A percentile compares a stretch with the other conserved stretches of the same genome.
phyloP scores from a whole-genome alignment of 2,329 filamentous ascomycete species.

The Daldinia sp. region DNA sequence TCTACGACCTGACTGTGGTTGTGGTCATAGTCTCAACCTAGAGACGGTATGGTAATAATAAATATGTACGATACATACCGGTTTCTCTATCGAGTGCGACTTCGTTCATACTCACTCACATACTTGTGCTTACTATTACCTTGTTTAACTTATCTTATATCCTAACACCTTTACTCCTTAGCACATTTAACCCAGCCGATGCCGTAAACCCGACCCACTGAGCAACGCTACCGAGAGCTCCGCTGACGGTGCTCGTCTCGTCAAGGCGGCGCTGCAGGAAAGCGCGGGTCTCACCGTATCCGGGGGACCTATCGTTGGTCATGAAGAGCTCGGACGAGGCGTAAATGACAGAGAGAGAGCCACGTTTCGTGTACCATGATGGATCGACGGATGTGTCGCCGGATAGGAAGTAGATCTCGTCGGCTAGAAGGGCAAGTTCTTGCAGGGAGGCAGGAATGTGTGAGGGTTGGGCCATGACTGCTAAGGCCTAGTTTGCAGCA shows the following conservation, averaged over 20 bases:
- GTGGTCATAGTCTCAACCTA: background rate
- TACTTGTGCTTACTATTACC: background rate
- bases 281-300: slow-evolving; percentile 80
- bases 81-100: background rate
- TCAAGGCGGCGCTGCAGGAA: slow-evolving; percentile 83
- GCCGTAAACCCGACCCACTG: slow-evolving; percentile 88
- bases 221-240: slow-evolving; percentile 71
- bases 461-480: slow-evolving; percentile 86
- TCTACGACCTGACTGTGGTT: background rate
- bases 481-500: slow-evolving; percentile 73
- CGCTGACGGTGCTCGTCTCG: slow-evolving; percentile 74
- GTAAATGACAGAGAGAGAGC: slow-evolving; percentile 67
- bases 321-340: slow-evolving; percentile 90
- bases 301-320: slow-evolving; percentile 83
- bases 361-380: slow-evolving; percentile 83
- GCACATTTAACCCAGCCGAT: slow-evolving; percentile 80
- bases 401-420: slow-evolving; percentile 91
- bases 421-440: slow-evolving; percentile 84
- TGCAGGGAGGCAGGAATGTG: slow-evolving; percentile 80
- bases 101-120: background rate
- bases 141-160: slow-evolving; percentile 63
- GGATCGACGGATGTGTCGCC: slow-evolving; percentile 85
- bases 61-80: slow-evolving; percentile 11
- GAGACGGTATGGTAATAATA: slow-evolving; percentile 11
- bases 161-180: slow-evolving; percentile 88